phyloP scores from a whole-genome alignment of 2,329 filamentous ascomycete genomes.

The Alternaria gaisen region DNA sequence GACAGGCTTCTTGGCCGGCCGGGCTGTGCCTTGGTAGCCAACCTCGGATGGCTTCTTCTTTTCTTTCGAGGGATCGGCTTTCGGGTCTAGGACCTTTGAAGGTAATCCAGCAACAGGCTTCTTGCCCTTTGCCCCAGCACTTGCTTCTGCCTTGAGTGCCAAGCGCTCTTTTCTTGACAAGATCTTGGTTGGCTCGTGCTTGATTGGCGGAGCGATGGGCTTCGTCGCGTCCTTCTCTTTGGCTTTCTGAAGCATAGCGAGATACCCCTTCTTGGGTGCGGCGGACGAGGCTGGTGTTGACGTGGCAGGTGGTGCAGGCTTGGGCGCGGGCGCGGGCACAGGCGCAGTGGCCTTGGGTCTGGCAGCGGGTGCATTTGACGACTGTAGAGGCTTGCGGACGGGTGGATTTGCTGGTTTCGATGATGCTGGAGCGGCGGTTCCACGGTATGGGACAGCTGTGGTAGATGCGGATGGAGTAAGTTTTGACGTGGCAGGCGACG shows the following conservation, averaged over 20 bases:
- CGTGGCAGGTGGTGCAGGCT: conserved; percentile 28
- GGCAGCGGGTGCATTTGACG: conserved; percentile 24
- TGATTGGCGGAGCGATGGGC: conserved; percentile 70
- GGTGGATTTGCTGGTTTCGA: conserved; percentile 32
- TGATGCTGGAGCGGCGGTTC: conserved; percentile 46
- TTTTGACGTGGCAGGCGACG: conserved; percentile 35
- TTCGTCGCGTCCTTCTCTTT: conserved; percentile 64
- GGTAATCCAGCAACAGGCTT: conserved; percentile 31
- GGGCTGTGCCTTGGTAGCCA: conserved; percentile 60
- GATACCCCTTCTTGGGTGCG: conserved; percentile 75
- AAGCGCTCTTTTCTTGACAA: conserved; percentile 65
- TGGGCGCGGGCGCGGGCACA: conserved; percentile 30
- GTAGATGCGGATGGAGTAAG: conserved; percentile 31
- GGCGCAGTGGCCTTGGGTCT: conserved; percentile 33
- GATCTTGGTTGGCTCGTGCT: conserved; percentile 77
- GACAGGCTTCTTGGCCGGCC: conserved; percentile 48
- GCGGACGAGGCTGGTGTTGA: conserved; percentile 40
- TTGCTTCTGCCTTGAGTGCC: conserved; percentile 56
- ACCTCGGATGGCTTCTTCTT: conserved; percentile 52
- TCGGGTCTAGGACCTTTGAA: conserved; percentile 28
- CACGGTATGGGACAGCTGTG: conserved; percentile 48
- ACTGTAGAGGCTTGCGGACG: conserved; percentile 36
- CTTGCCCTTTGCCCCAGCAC: conserved; percentile 48
- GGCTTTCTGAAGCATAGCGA: conserved; percentile 76
- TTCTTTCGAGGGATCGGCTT: conserved; percentile 39